Evolutionary conservation across 2,329 filamentous ascomycete genomes (phyloP).

Genomic region (Fusarium sp.): DNA sequence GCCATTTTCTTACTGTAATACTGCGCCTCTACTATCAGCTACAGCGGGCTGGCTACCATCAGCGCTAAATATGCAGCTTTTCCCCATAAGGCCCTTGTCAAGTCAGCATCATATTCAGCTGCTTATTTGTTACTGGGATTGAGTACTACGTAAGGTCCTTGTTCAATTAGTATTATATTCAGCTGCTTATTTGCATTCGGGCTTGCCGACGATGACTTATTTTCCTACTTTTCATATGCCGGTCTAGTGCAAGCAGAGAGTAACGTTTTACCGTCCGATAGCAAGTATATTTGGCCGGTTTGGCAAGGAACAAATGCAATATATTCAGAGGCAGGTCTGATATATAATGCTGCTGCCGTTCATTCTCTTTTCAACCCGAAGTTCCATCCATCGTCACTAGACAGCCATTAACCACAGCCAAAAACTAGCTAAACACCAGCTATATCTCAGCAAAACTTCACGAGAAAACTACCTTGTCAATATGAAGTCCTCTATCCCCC

Average conservation of each 20-base stretch:
- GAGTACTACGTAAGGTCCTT: too few relatives aligned
- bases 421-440: not conserved
- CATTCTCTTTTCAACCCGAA: not conserved
- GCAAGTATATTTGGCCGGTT: too few relatives aligned
- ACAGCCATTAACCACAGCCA: not conserved
- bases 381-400: not conserved
- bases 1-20: not conserved
- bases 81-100: too few relatives aligned
- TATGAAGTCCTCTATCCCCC: not conserved
- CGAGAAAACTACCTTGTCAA: not conserved
- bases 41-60: not conserved
- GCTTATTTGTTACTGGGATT: too few relatives aligned
- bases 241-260: not conserved
- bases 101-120: slow-evolving; percentile 1
- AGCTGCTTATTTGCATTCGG: not conserved
- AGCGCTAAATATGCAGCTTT: too few relatives aligned
- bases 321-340: not conserved
- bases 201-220: not conserved
- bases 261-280: not conserved
- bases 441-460: not conserved
- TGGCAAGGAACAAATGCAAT: too few relatives aligned
- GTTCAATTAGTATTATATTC: too few relatives aligned
- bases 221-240: not conserved
- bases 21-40: not conserved
- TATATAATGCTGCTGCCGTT: not conserved